Percentiles rank a stretch among this genome's conserved stretches.
phyloP scores from a whole-genome alignment of 192 early-diverging fungal genomes.

The Rhizophagus prolifer region DNA sequence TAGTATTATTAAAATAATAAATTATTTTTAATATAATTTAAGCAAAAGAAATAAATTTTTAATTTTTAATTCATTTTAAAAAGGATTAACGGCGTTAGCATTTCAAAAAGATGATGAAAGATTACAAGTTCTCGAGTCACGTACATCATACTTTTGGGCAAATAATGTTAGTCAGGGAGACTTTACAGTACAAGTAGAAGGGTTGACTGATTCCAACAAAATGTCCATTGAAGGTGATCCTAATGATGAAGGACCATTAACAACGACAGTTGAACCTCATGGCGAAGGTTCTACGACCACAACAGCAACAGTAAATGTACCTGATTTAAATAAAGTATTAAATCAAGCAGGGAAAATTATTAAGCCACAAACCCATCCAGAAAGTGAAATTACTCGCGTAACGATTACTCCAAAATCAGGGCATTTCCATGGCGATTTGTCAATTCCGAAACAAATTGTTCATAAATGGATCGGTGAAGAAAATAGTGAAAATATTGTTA shows the following conservation, averaged over 20 bases:
- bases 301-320: neutral
- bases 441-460: neutral
- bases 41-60: neutral
- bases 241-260: neutral
- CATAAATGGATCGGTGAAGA: neutral
- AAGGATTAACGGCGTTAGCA: conserved; percentile 10
- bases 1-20: conserved; percentile 6
- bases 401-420: neutral
- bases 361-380: neutral
- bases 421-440: neutral
- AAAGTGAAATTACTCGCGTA: neutral
- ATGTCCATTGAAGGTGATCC: conserved; percentile 34
- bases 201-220: conserved; percentile 22
- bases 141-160: conserved; percentile 27
- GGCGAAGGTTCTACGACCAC: neutral
- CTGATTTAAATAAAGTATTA: conserved; percentile 1
- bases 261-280: neutral
- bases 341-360: neutral
- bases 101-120: conserved; percentile 26
- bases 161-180: conserved; percentile 17
- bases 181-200: conserved; percentile 14
- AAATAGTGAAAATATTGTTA: conserved; percentile 1
- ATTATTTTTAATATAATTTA: neutral
- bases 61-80: neutral
- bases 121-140: conserved; percentile 25